A percentile compares a stretch with the other conserved stretches of the same genome.
Conservation (phyloP, 768 basidiomycete genomes). For the Lentinus brumalis region DNA sequence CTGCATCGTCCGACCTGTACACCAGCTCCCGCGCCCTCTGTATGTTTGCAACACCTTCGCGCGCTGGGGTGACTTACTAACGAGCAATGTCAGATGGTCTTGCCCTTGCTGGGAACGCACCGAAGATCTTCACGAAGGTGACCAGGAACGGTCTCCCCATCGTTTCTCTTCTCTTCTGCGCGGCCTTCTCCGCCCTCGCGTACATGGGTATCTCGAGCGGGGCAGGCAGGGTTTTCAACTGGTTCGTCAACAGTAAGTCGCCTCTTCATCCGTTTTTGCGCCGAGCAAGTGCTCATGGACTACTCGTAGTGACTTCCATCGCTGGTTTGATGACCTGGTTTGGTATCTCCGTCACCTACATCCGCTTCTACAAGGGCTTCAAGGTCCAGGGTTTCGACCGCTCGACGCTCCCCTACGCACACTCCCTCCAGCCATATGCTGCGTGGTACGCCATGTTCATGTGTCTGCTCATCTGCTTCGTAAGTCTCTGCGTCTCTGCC, state of each 20-base stretch:
- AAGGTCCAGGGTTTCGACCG: slow-evolving; percentile 81
- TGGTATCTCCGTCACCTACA: slow-evolving; percentile 49
- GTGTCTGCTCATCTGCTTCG: slow-evolving; percentile 58
- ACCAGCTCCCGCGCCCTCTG: slow-evolving; percentile 87
- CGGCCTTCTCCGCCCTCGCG: slow-evolving; percentile 68
- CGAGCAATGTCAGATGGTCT: slow-evolving; percentile 62
- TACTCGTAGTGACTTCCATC: slow-evolving; percentile 36
- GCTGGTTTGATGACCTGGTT: slow-evolving; percentile 51
- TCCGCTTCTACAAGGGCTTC: slow-evolving; percentile 82
- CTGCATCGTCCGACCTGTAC: slow-evolving; percentile 86
- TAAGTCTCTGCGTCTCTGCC: slow-evolving; percentile 38
- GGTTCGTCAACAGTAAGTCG: slow-evolving; percentile 63
- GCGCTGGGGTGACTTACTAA: not conserved
- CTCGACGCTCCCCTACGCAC: slow-evolving; percentile 66
- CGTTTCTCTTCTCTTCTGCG: slow-evolving; percentile 67
- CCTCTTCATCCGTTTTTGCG: not conserved
- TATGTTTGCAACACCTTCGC: slow-evolving; percentile 37
- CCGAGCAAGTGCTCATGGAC: not conserved
- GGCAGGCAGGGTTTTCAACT: slow-evolving; percentile 74
- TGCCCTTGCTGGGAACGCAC: slow-evolving; percentile 79
- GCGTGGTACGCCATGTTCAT: slow-evolving; percentile 52
- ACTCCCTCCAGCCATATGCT: slow-evolving; percentile 69
- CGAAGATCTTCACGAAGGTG: slow-evolving; percentile 72
- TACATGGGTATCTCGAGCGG: slow-evolving; percentile 76
- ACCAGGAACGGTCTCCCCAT: slow-evolving; percentile 77